These are phyloP conservation scores for Microbotryum scabiosae DNA, from an alignment of 1,284 basidiomycete genomes.

Conservation along the genomic window DNA sequence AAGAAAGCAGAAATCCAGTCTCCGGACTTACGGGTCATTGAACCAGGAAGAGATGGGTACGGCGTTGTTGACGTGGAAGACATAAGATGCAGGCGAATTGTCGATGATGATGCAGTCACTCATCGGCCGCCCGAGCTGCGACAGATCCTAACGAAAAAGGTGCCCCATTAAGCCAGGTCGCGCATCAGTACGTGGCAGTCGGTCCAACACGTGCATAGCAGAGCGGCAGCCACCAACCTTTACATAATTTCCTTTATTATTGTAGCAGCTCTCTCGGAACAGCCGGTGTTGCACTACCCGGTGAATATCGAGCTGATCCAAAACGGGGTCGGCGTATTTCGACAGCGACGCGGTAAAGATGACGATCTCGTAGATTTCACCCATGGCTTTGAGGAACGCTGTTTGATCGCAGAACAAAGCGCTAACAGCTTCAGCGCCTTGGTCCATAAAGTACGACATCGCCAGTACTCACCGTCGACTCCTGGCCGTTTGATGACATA, in stretches of 20 bases:
- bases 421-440: background rate
- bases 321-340: conserved; percentile 98
- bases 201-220: background rate
- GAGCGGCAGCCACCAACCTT: conserved; percentile 53
- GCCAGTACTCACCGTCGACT: conserved; percentile 56
- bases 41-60: conserved; percentile 99
- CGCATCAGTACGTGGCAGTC: background rate
- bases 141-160: conserved; percentile 63
- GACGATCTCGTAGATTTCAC: conserved; percentile 94
- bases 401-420: background rate
- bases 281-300: conserved; percentile 88
- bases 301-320: conserved; percentile 91
- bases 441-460: background rate
- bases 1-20: background rate
- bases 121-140: conserved; percentile 87
- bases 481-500: conserved; percentile 99
- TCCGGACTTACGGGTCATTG: conserved; percentile 49
- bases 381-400: conserved; percentile 90
- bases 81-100: conserved; percentile 97
- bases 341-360: conserved; percentile 96
- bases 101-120: conserved; percentile 94
- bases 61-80: conserved; percentile 98
- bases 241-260: conserved; percentile 98
- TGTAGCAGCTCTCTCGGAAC: conserved; percentile 98
- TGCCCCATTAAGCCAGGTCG: background rate